These are phyloP conservation scores for Gremmenia infestans DNA, from an alignment of 2,329 filamentous ascomycete species.

Conservation along the genomic window DNA sequence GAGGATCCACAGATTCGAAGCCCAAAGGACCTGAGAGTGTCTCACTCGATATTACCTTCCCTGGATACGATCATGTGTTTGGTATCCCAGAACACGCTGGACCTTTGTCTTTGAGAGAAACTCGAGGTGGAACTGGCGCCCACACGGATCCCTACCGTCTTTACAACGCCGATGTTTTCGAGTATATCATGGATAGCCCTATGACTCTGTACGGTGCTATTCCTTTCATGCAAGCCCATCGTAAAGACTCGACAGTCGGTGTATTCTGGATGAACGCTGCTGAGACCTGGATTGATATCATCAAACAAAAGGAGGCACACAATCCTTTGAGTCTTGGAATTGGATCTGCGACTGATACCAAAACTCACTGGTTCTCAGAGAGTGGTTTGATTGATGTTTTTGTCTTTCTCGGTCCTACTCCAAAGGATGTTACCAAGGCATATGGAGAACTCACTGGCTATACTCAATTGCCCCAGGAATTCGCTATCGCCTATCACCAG, in stretches of 20 bases:
- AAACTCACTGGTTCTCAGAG: constrained; percentile 97
- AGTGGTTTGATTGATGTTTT: constrained; percentile 86
- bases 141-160: constrained; percentile 87
- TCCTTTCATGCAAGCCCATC: constrained; percentile 96
- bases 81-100: constrained; percentile 93
- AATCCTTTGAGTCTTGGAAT: constrained; percentile 76
- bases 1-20: constrained; percentile 91
- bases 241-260: constrained; percentile 86
- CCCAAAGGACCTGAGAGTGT: constrained; percentile 93
- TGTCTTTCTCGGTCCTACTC: constrained; percentile 85
- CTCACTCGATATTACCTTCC: constrained; percentile 85
- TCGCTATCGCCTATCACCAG: constrained; percentile 90
- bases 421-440: constrained; percentile 72
- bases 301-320: constrained; percentile 66
- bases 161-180: constrained; percentile 96
- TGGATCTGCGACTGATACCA: constrained; percentile 65
- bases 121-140: constrained; percentile 79
- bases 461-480: constrained; percentile 86
- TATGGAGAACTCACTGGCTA: constrained; percentile 91
- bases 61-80: constrained; percentile 86
- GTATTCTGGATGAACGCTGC: constrained; percentile 97
- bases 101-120: constrained; percentile 82
- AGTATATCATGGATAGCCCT: constrained; percentile 93
- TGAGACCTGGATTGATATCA: constrained; percentile 95
- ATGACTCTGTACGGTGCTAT: constrained; percentile 99